Base-by-base conservation (phyloP, 2,329 filamentous ascomycete species). In the Diaporthe sp. region DNA sequence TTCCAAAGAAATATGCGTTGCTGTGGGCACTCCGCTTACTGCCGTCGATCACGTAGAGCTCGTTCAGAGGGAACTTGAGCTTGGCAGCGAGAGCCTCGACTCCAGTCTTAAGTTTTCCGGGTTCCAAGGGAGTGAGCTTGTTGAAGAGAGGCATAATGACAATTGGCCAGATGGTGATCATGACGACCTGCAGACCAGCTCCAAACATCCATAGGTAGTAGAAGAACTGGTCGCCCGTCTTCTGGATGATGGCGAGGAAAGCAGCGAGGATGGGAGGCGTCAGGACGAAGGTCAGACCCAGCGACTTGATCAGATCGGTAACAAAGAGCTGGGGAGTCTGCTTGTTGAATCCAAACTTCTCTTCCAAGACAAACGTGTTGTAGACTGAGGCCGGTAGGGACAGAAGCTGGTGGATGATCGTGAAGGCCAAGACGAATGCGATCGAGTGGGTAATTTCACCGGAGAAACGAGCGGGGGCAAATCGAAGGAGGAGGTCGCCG, bases 331-430 rank as follows among this genome's bases (percentile, higher is more conserved):
- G 92, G 73, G 95, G 87, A 0, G 97, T 98, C 89, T 98, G 95
- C 88, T 99, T 99, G 86, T 99, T 99, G 91, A 99, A 99, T 68
- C 97, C 97, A 81, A 98, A 99, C 83, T 95, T 94, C 86, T 98
- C 96, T 85, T 99, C 97, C 74, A 99, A 89, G 65, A 98, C 94
- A 82, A 99, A 99, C 17, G 95, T 97, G 86, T 96, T 93, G 88
- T 98, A 99, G 84, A 98, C 92, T 73, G 92, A 94, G 76, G 92
- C 90, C 4, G 97, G 97, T 72, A 98, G 87, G 75, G 93, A 94
- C 78, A 98, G 86, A 73, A 94, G 79, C 81, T 96, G 95, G 80
- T 95, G 94, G 80, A 97, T 90, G 81, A 98, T 84, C 80, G 95
- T 93, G 85, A 98, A 98, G 75, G 91, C 88, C 82, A 98, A 93